Evolutionary conservation across 2,329 filamentous ascomycete species (phyloP), one percentile per base, ranked within the genome.

Genomic region (Fusarium pseudocircinatum): DNA sequence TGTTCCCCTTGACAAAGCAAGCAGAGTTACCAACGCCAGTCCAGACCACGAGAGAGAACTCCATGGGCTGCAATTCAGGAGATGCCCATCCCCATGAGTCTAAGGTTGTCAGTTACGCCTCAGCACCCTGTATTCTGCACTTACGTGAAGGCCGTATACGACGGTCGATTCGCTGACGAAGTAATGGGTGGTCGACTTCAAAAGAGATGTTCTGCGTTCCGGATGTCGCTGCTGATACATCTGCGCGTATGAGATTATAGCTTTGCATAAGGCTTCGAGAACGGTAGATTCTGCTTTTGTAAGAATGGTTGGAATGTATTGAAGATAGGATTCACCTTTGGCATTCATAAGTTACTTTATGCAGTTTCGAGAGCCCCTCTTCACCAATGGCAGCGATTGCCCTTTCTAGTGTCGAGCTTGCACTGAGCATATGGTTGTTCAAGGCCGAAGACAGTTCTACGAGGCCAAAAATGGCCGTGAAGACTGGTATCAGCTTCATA

Each of bases 241-340:
- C 72, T 2, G 72, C 64, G 1, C 43, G 44, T 6, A 44, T 44
- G 20, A 70, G 44, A 8, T 61, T 63, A 1, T 75, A 75, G 22
- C 72, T 70, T 42, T 75, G 72, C 65, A 75, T 75, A 4, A 70
- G 65, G 8, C 61, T 70, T 1, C 72, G 68, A 8, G 68, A 72
- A 2, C 47, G 68, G 11, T 63, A 74, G 15, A 61, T 42, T 22
- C 72, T 74, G 11, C 14, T 2, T 6, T 6, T 2, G 1, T 46
- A 11, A 59, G 52, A 22, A 6, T 6, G 12, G 15, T 4, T 26
- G 4, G 4, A 22, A 16, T 9, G 14, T 6, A 11, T 8, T 15
- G 4, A 26, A 8, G 1, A 15, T 2, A 12, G 2, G 16, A 12
- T 12, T 12, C 18, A 53, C 49, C 50, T 37, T 37, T 37, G 34